Conservation (phyloP, 2,329 filamentous ascomycete genomes). For the Cladophialophora chaetospira region DNA sequence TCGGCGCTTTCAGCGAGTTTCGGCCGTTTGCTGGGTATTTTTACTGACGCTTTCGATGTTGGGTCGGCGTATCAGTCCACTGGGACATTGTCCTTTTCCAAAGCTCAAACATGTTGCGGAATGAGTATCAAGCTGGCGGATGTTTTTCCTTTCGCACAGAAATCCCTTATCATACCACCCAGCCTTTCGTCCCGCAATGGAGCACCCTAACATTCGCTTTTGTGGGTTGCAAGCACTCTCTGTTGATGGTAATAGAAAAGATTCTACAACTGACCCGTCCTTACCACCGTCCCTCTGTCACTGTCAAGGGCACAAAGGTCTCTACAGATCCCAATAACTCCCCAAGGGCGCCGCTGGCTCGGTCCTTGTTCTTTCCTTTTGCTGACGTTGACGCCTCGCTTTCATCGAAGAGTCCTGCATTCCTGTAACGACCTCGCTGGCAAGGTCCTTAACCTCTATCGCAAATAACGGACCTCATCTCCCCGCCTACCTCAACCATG, state of each 20-base stretch:
- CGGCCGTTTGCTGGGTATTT: not conserved
- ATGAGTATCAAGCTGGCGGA: not conserved
- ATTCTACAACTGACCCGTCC: not conserved
- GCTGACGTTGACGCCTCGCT: not conserved
- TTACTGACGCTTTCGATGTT: not conserved
- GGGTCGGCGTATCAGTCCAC: not conserved
- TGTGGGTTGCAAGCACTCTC: not conserved
- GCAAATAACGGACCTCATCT: not conserved
- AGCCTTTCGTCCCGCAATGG: not conserved
- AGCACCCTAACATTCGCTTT: not conserved
- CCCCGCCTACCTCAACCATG: constrained; percentile 23
- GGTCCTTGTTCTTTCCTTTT: not conserved
- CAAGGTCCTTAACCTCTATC: constrained; percentile 12
- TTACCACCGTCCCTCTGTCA: not conserved
- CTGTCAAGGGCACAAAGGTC: not conserved
- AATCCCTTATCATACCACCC: not conserved
- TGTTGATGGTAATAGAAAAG: not conserved
- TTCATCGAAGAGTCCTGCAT: not conserved
- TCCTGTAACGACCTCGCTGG: constrained; percentile 27
- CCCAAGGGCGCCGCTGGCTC: not conserved
- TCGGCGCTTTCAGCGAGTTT: too few relatives aligned
- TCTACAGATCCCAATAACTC: not conserved
- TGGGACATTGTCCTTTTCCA: not conserved
- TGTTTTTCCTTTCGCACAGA: not conserved
- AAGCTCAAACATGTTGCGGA: not conserved